Percentiles rank a stretch among this genome's conserved stretches.
Evolutionary conservation across 352 stramenopile genomes (phyloP).

Genomic region (Phytopythium helicoides): DNA sequence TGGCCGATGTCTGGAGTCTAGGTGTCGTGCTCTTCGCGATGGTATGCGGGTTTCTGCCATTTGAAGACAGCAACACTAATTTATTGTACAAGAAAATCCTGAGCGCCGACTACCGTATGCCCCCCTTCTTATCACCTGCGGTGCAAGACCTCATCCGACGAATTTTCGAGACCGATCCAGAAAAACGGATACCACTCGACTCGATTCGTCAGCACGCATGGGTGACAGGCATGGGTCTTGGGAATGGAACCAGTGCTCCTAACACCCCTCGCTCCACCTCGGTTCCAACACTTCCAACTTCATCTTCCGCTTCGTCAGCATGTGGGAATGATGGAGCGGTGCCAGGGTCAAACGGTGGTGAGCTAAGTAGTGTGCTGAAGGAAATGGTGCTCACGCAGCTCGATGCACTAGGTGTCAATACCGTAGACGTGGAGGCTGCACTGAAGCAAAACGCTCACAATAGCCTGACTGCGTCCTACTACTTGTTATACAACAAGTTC

Average conservation of each 20-base stretch:
- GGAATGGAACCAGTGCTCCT: neutral
- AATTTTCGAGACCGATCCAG: constrained; percentile 86
- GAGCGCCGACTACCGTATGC: constrained; percentile 79
- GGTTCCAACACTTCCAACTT: constrained; percentile 13
- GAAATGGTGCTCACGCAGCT: constrained; percentile 55
- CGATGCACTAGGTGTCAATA: constrained; percentile 43
- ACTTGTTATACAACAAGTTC: constrained; percentile 63
- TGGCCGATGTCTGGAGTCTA: constrained; percentile 91
- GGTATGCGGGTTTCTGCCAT: constrained; percentile 89
- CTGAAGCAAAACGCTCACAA: constrained; percentile 64
- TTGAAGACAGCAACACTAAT: constrained; percentile 91
- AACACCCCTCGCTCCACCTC: constrained; percentile 6
- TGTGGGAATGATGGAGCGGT: constrained; percentile 1
- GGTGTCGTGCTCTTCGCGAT: constrained; percentile 93
- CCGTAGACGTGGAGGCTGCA: constrained; percentile 29
- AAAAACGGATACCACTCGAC: constrained; percentile 67
- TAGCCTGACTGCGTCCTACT: constrained; percentile 71
- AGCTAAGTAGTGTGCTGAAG: constrained; percentile 10
- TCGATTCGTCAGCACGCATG: constrained; percentile 84
- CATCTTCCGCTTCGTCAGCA: neutral
- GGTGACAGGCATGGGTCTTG: constrained; percentile 30
- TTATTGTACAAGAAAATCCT: constrained; percentile 94
- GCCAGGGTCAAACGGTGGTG: constrained; percentile 1
- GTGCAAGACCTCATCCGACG: constrained; percentile 76
- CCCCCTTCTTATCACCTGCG: constrained; percentile 70